These are phyloP conservation scores for Aegilops umbellulata DNA, from an alignment of 176 grass and related monocot species.

Conservation along the genomic window DNA sequence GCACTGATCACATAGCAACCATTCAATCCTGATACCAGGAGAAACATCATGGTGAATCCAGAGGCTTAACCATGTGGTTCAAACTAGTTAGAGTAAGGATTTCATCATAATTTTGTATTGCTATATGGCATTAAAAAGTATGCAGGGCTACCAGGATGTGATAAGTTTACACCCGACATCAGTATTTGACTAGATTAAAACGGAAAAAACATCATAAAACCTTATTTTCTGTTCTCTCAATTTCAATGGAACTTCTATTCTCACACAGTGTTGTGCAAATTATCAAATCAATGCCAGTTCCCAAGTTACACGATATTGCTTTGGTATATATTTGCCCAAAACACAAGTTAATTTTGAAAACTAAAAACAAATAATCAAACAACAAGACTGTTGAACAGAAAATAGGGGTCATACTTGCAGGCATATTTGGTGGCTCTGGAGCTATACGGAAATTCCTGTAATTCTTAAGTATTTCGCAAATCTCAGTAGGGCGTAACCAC, in stretches of 20 bases:
- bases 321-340: background rate
- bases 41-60: background rate
- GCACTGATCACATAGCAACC: background rate
- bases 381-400: background rate
- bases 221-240: background rate
- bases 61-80: background rate
- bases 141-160: background rate
- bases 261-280: background rate
- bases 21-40: background rate
- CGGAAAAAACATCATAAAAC: background rate
- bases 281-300: background rate
- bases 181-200: background rate
- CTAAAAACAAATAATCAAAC: slow-evolving; percentile 5
- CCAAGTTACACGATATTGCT: background rate
- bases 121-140: background rate
- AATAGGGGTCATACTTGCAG: slow-evolving; percentile 62
- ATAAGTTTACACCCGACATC: background rate
- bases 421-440: slow-evolving; percentile 82
- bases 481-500: slow-evolving; percentile 93
- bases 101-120: background rate
- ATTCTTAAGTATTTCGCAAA: slow-evolving; percentile 96
- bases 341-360: background rate
- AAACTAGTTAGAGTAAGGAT: background rate
- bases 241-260: background rate
- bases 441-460: slow-evolving; percentile 77